Evolutionary conservation across 345 rosid species (phyloP).

Genomic region (Citrus reticulata): DNA sequence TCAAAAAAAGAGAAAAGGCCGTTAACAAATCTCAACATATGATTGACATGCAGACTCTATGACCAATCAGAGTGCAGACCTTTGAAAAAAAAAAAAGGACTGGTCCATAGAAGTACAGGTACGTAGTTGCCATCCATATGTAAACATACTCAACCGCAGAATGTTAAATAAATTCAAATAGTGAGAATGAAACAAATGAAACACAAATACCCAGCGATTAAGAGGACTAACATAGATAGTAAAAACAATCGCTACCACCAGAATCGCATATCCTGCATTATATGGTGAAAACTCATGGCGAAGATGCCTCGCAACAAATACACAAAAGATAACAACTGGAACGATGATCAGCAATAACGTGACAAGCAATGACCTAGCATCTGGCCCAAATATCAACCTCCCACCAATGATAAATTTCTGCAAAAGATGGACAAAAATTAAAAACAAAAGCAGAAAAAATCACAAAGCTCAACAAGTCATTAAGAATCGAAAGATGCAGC

Average conservation of each 20-base stretch:
- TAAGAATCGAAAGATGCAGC: background rate
- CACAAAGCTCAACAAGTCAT: background rate
- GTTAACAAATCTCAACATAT: background rate
- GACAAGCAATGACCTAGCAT: constrained; percentile 72
- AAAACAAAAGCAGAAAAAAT: constrained; percentile 1
- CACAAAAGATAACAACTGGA: constrained; percentile 76
- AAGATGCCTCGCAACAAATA: constrained; percentile 91
- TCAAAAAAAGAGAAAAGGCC: too few relatives aligned
- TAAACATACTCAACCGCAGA: background rate
- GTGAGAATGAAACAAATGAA: background rate
- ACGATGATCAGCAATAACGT: constrained; percentile 71
- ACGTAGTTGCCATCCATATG: background rate
- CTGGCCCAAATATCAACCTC: constrained; percentile 96
- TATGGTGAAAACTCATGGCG: constrained; percentile 73
- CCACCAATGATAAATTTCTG: constrained; percentile 91
- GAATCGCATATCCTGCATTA: constrained; percentile 75
- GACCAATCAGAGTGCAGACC: background rate
- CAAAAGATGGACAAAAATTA: constrained; percentile 17
- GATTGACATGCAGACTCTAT: background rate
- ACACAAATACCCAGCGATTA: background rate
- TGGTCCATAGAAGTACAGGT: background rate
- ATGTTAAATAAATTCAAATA: background rate
- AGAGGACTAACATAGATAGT: constrained; percentile 67
- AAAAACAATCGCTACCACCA: constrained; percentile 65
- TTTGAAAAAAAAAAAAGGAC: background rate